A percentile compares a stretch with the other conserved stretches of the same genome.
Evolutionary conservation across 371 early-diverging fungal species (phyloP).

Genomic region (Capniomyces stellatus): DNA sequence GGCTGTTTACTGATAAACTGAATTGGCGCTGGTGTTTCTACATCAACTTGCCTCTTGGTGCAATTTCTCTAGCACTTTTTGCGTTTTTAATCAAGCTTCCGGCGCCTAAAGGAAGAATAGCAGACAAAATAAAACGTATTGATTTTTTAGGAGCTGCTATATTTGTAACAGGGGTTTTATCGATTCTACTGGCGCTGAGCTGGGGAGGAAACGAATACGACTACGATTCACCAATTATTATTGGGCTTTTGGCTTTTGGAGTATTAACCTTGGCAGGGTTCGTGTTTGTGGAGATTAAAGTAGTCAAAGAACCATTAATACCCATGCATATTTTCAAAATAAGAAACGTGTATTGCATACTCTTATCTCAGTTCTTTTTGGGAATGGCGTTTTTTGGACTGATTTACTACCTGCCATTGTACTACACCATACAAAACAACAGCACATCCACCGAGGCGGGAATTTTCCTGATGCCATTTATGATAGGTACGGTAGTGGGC

Average conservation of each 20-base stretch:
- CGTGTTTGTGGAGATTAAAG: slow-evolving; percentile 33
- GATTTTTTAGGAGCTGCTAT: slow-evolving; percentile 41
- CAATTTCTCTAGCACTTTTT: slow-evolving; percentile 30
- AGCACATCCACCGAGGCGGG: slow-evolving; percentile 35
- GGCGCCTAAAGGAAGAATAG: slow-evolving; percentile 20
- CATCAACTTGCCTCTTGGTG: slow-evolving; percentile 52
- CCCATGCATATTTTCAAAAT: slow-evolving; percentile 28
- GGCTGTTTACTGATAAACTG: slow-evolving; percentile 40
- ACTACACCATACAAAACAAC: slow-evolving; percentile 52
- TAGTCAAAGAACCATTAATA: slow-evolving; percentile 39
- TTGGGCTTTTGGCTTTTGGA: slow-evolving; percentile 33
- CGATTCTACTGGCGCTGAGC: slow-evolving; percentile 36
- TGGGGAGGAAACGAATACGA: slow-evolving; percentile 42
- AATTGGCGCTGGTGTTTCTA: slow-evolving; percentile 52
- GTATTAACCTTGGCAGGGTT: slow-evolving; percentile 27
- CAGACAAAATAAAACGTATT: slow-evolving; percentile 33
- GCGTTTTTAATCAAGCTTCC: slow-evolving; percentile 31
- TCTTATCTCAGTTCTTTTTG: slow-evolving; percentile 17
- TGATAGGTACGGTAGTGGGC: background rate
- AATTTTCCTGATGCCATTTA: slow-evolving; percentile 13
- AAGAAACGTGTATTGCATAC: slow-evolving; percentile 19
- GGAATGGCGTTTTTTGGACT: slow-evolving; percentile 29
- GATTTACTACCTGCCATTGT: slow-evolving; percentile 52
- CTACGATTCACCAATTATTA: slow-evolving; percentile 38
- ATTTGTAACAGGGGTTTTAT: slow-evolving; percentile 30